Conservation (phyloP, 1,284 basidiomycete species). For the Pascua sp. region DNA sequence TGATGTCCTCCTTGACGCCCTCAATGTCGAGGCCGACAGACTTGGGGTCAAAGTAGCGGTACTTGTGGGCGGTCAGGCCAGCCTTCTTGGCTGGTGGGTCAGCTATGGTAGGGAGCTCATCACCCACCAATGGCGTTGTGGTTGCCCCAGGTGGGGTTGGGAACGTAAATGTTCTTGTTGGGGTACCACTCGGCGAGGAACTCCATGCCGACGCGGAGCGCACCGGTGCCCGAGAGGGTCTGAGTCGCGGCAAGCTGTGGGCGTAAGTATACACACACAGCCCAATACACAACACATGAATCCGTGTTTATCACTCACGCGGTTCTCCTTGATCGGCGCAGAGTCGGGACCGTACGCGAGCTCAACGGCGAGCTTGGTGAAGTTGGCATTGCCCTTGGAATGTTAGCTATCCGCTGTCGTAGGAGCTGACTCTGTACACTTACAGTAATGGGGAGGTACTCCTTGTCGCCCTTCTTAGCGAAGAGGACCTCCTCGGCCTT, state of each 20-base stretch:
- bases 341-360: conserved; percentile 88
- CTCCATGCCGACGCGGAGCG: conserved; percentile 90
- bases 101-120: conserved; percentile 36
- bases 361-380: conserved; percentile 81
- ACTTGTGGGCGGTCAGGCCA: conserved; percentile 86
- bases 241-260: conserved; percentile 82
- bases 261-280: neutral
- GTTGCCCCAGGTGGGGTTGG: conserved; percentile 95
- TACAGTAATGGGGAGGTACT: conserved; percentile 90
- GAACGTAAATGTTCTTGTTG: conserved; percentile 85
- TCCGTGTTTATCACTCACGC: conserved; percentile 56
- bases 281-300: neutral
- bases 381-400: conserved; percentile 62
- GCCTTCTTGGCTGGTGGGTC: conserved; percentile 49
- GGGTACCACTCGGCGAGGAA: conserved; percentile 84
- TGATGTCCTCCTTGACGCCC: conserved; percentile 81
- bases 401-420: conserved; percentile 2
- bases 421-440: conserved; percentile 6
- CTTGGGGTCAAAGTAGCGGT: conserved; percentile 88
- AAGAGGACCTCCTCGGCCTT: conserved; percentile 65
- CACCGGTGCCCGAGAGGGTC: conserved; percentile 96
- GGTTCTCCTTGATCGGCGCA: conserved; percentile 66
- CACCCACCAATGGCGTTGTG: conserved; percentile 75
- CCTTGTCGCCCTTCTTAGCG: conserved; percentile 77
- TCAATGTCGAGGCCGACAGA: conserved; percentile 91